phyloP scores from a whole-genome alignment of 345 rosid species.

The Salix brachista region DNA sequence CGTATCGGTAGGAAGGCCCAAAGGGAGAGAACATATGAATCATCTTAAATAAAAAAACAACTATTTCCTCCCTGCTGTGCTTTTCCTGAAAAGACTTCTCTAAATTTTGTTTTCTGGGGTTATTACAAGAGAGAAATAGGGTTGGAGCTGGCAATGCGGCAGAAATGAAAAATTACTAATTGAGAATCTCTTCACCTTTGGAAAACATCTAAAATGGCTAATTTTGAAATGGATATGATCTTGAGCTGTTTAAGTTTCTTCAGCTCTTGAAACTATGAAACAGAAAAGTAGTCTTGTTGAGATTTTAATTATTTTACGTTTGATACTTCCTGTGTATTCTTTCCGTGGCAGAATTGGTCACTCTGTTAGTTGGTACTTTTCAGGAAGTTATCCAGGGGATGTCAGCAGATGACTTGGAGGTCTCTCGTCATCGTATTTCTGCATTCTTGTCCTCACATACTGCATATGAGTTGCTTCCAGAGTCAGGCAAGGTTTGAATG shows the following conservation, averaged over 20 bases:
- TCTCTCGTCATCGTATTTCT: constrained; percentile 67
- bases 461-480: constrained; percentile 35
- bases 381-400: constrained; percentile 50
- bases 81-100: neutral
- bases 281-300: neutral
- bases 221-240: neutral
- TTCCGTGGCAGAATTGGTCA: constrained; percentile 4
- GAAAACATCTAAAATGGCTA: neutral
- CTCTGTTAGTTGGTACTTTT: constrained; percentile 25
- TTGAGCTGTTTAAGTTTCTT: neutral
- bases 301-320: neutral
- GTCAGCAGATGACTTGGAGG: constrained; percentile 62
- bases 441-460: constrained; percentile 29
- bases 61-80: neutral
- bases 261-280: neutral
- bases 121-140: neutral
- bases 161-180: neutral
- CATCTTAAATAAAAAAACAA: neutral
- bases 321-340: neutral
- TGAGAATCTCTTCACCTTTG: neutral
- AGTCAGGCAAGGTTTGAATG: constrained; percentile 40
- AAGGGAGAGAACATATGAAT: neutral
- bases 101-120: neutral
- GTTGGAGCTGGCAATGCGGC: neutral
- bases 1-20: neutral